Base-by-base conservation (phyloP, 192 early-diverging fungal species). In the Coemansia erecta region DNA sequence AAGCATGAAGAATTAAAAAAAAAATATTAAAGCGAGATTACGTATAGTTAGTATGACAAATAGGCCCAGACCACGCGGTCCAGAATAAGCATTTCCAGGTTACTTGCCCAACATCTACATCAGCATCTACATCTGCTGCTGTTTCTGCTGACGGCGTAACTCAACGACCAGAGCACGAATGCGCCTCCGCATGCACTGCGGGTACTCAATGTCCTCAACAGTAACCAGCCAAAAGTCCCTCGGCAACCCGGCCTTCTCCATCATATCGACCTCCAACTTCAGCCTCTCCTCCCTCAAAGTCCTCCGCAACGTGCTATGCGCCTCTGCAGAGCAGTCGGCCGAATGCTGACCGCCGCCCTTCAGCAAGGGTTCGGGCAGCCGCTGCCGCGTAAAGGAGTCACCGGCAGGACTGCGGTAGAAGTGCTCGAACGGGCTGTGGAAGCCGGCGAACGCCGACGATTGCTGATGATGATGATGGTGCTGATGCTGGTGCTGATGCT, bases 171-270 rank as follows among this genome's bases (percentile, higher is more conserved):
- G 60, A 18, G 60, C 22, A 7, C 77, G 64, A 50, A 80, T 80
- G 43, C 77, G 49, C 51, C 61, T 59, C 8, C 77, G 59, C 77
- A 73, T 80, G 53, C 64, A 60, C 18, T 73, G 71, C 28, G 77
- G 77, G 41, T 80, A 80, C 68, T 80, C 77, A 33, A 73, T 80
- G 49, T 80, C 77, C 58, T 80, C 77, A 2, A 73, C 77, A 8
- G 77, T 80, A 11, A 73, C 77, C 37, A 66, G 58, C 77, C 77
- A 80, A 67, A 80, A 80, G 64, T 70, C 56, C 12, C 72, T 52
- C 3, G 77, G 72, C 26, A 80, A 52, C 15, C 68, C 77, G 7
- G 77, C 75, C 42, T 64, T 64, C 31, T 80, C 70, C 63, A 80
- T 59, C 64, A 80, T 58, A 52, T 56, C 47, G 18, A 57, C 58